Evolutionary conservation across 192 early-diverging fungal species (phyloP), one percentile per base, ranked within the genome.

Genomic region (Mortierella antarctica): DNA sequence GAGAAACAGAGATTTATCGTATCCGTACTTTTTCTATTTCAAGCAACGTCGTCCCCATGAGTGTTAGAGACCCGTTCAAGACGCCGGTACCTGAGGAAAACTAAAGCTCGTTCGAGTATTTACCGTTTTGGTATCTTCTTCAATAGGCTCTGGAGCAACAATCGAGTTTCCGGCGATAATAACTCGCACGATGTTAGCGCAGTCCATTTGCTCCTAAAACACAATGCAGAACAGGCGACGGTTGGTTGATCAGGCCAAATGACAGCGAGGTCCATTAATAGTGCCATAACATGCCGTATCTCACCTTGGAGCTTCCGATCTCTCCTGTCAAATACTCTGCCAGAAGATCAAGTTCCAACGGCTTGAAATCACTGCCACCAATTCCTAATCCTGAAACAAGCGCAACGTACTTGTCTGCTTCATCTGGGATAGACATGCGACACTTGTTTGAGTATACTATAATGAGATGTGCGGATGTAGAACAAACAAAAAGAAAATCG

Each of bases 351-450:
- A 91, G 59, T 40, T 91, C 87, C 67, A 95, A 74, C 10, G 84
- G 82, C 31, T 84, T 74, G 7, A 83, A 84, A 21, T 70, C 82
- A 7, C 79, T 78, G 1, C 70, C 70, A 13, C 88, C 93, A 59
- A 95, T 85, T 61, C 88, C 88, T 20, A 99, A 72, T 6, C 97
- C 96, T 6, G 95, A 95, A 1, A 96, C 83, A 47, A 98, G 54
- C 9, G 94, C 96, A 18, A 99, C 86, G 65, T 86, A 95, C 65
- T 84, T 84, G 62, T 91, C 89, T 12, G 74, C 75, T 20, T 82
- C 78, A 47, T 73, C 70, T 82, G 54, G 23, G 51, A n/a, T 51
- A 17, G 53, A 54, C 7, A 15, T 17, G 3, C 31, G 31, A 31
- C 31, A 31, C 31, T 31, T 31, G n/a, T n/a, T 31, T 31, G 31